These are phyloP conservation scores for Ramaria rubella DNA, from an alignment of 768 basidiomycete species.

Conservation along the genomic window DNA sequence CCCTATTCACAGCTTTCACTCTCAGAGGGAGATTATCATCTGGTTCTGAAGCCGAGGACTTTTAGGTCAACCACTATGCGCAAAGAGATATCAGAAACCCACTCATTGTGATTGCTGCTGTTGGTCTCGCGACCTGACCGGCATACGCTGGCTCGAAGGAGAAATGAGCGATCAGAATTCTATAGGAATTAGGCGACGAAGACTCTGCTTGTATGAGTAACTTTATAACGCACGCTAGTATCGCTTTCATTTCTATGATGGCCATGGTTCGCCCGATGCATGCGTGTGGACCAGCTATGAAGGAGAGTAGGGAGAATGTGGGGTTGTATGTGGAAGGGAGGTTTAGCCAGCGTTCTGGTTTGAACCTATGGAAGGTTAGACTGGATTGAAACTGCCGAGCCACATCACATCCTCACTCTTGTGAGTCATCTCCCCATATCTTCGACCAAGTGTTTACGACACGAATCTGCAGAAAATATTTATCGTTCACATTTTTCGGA, in stretches of 20 bases:
- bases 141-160: constrained; percentile 38
- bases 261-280: constrained; percentile 46
- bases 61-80: background rate
- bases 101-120: constrained; percentile 45
- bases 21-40: constrained; percentile 18
- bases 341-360: constrained; percentile 41
- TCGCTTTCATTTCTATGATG: constrained; percentile 42
- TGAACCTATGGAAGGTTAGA: constrained; percentile 29
- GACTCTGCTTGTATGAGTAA: background rate
- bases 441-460: constrained; percentile 44
- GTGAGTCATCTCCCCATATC: constrained; percentile 46
- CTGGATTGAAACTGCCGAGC: background rate
- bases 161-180: constrained; percentile 38
- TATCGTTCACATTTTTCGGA: background rate
- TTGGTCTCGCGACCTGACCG: constrained; percentile 36
- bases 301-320: constrained; percentile 34
- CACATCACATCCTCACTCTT: constrained; percentile 29
- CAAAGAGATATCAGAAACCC: constrained; percentile 11
- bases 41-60: constrained; percentile 13
- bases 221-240: constrained; percentile 17
- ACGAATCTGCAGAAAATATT: constrained; percentile 32
- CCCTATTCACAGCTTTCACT: constrained; percentile 12
- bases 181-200: constrained; percentile 11
- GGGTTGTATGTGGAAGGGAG: constrained; percentile 32
- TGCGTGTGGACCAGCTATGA: constrained; percentile 39